phyloP scores from a whole-genome alignment of 2,329 filamentous ascomycete species.

The Saccharata proteae region DNA sequence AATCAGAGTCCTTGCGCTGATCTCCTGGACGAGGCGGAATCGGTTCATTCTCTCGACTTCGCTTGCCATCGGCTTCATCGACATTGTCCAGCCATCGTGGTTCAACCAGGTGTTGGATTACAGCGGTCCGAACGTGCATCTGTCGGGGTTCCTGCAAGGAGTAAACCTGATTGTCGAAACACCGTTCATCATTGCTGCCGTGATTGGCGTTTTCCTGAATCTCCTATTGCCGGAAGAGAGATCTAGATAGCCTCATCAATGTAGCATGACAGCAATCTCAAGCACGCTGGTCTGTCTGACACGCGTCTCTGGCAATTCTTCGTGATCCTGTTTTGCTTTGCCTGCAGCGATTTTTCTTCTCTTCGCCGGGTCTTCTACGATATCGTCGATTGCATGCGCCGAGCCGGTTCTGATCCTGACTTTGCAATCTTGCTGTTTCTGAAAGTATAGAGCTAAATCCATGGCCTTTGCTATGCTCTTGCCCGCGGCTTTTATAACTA shows the following conservation, averaged over 20 bases:
- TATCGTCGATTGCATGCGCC: slow-evolving; percentile 55
- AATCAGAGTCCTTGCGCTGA: slow-evolving; percentile 17
- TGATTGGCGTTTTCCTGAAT: slow-evolving; percentile 28
- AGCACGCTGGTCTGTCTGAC: slow-evolving; percentile 19
- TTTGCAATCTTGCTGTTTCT: slow-evolving; percentile 45
- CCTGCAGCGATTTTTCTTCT: slow-evolving; percentile 1
- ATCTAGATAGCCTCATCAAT: slow-evolving; percentile 5
- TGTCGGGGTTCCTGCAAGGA: slow-evolving; percentile 30
- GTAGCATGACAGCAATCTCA: slow-evolving; percentile 19
- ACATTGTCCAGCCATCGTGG: slow-evolving; percentile 29
- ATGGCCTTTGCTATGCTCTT: slow-evolving; percentile 53
- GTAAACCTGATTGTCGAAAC: slow-evolving; percentile 30
- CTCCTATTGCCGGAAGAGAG: slow-evolving; percentile 26
- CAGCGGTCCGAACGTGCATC: slow-evolving; percentile 22
- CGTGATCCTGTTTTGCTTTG: slow-evolving; percentile 10
- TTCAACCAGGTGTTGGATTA: slow-evolving; percentile 28
- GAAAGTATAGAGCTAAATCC: slow-evolving; percentile 52
- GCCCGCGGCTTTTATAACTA: slow-evolving; percentile 53
- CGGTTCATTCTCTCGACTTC: slow-evolving; percentile 18
- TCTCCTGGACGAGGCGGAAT: slow-evolving; percentile 17
- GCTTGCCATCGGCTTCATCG: slow-evolving; percentile 21
- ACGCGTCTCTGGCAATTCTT: slow-evolving; percentile 29
- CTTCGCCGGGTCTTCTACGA: slow-evolving; percentile 28
- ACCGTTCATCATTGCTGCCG: slow-evolving; percentile 29
- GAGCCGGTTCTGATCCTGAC: slow-evolving; percentile 52